phyloP scores from a whole-genome alignment of 257 asterid genomes.

The Primulina huaijiensis region DNA sequence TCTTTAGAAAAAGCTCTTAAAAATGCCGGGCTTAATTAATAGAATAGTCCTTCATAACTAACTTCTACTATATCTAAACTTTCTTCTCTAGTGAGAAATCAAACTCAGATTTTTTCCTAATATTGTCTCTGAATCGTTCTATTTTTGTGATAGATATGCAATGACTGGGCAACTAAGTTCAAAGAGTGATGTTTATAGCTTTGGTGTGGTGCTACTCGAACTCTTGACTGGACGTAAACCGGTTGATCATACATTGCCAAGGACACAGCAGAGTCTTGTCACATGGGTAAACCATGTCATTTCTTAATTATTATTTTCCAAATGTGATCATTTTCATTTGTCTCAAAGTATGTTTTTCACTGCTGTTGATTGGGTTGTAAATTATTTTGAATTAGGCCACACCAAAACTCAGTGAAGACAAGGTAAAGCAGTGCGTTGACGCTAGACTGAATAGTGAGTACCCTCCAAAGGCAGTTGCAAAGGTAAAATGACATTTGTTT shows the following conservation, averaged over 20 bases:
- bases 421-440: slow-evolving; percentile 49
- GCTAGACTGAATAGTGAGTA: slow-evolving; percentile 40
- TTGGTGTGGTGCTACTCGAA: slow-evolving; percentile 36
- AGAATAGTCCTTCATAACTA: not conserved
- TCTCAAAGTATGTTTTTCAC: not conserved
- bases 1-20: no score
- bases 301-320: not conserved
- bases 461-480: slow-evolving; percentile 55
- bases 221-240: slow-evolving; percentile 35
- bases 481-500: slow-evolving; percentile 31
- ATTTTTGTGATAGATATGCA: slow-evolving; percentile 26
- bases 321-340: not conserved
- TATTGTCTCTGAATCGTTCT: not conserved
- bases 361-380: not conserved
- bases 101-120: not conserved
- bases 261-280: slow-evolving; percentile 27
- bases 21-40: not conserved
- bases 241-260: slow-evolving; percentile 25
- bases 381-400: slow-evolving; percentile 38
- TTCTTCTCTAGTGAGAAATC: not conserved
- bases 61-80: not conserved
- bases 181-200: slow-evolving; percentile 36
- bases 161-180: slow-evolving; percentile 32
- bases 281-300: slow-evolving; percentile 33
- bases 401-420: slow-evolving; percentile 47